Evolutionary conservation across 805 yeast genomes (phyloP), one percentile per base, ranked within the genome.

Genomic region (Cyberlindnera galapagoensis): DNA sequence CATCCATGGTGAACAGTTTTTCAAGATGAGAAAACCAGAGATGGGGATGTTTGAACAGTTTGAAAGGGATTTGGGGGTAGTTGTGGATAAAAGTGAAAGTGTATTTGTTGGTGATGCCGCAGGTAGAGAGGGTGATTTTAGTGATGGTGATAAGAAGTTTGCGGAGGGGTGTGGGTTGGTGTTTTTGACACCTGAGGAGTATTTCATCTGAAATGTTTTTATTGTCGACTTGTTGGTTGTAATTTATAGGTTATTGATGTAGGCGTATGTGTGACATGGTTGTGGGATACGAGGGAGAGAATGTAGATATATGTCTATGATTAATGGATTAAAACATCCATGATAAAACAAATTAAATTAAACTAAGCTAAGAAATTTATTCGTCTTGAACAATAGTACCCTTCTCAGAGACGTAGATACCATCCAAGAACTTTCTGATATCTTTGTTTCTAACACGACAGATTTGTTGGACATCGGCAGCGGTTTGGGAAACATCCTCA

Each of bases 401-500:
- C 72, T 82, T 83, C 74, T 83, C 94, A 53, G 97, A 88, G 59
- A 90, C 98, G 70, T 90, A 90, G 74, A 90, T 88, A 87, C 99
- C 99, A 71, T 94, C 98, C 78, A 92, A 83, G 80, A 90, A 90
- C 80, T 90, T 90, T 75, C 98, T 85, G 88, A 92, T 90, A 92
- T 90, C 98, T 90, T 92, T 92, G 92, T 90, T 90, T 78, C 95
- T 84, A 64, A 87, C 97, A 69, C 94, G 80, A 78, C 97, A 87
- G 69, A 77, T 77, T 76, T 90, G 97, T 73, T 90, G 96, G 59
- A 92, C 76, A 64, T 87, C 96, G 60, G 98, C 98, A 69, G 95
- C 92, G 62, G 87, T 83, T 74, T 90, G 98, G 49, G 97, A 92
- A 54, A 90, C 98, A 61, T 78, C 84, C 74, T 90, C 97, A 56